Evolutionary conservation across 495 filamentous ascomycete genomes (phyloP).

Genomic region (Tuber umbilicatum): DNA sequence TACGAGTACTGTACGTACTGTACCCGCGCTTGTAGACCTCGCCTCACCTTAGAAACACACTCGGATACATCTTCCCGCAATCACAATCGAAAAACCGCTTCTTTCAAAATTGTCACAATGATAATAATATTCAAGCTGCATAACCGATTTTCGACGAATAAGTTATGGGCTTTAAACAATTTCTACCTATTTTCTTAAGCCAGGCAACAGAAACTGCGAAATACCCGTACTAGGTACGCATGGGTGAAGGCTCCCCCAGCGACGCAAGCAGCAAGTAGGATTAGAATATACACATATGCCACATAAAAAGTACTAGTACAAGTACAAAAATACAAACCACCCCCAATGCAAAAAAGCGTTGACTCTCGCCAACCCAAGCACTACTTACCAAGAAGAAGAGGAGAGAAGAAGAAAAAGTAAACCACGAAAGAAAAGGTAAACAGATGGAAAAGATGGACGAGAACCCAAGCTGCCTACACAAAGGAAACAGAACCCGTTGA

Average conservation of each 20-base stretch:
- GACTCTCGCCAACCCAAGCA: neutral
- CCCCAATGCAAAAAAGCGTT: neutral
- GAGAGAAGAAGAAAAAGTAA: neutral
- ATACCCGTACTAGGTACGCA: neutral
- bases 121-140: neutral
- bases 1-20: neutral
- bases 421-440: neutral
- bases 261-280: neutral
- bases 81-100: neutral
- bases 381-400: neutral
- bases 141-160: neutral
- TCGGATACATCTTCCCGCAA: neutral
- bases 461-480: neutral
- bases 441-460: neutral
- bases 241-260: neutral
- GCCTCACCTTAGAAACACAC: neutral
- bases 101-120: neutral
- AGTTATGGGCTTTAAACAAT: neutral
- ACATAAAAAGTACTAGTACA: conserved; percentile 1
- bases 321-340: conserved; percentile 2
- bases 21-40: neutral
- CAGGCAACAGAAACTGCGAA: neutral
- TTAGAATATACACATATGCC: neutral
- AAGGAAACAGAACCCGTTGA: neutral
- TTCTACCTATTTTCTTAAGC: neutral